Evolutionary conservation across 2,329 filamentous ascomycete genomes (phyloP).

Genomic region (Pseudocercospora eumusae): DNA sequence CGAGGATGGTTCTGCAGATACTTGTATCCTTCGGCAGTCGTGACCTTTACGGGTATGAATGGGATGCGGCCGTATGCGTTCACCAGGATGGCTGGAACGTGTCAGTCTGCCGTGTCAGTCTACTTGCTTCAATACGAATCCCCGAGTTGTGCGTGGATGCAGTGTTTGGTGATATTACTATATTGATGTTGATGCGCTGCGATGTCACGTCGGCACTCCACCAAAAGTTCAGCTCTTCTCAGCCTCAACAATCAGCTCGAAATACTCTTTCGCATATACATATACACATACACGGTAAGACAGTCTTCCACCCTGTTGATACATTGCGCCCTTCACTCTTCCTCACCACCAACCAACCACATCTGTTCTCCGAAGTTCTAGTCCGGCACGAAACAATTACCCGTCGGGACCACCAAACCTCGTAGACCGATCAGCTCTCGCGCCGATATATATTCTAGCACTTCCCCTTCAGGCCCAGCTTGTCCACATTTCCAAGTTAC

Average conservation of each 20-base stretch:
- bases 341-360: no score
- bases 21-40: neutral
- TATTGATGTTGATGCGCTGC: no score
- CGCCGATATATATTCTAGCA: neutral
- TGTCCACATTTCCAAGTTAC: no score
- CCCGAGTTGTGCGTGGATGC: no score
- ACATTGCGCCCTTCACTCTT: neutral
- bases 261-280: neutral
- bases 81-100: neutral
- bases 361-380: neutral
- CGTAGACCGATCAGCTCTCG: neutral
- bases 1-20: neutral
- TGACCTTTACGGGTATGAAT: neutral
- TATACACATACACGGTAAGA: neutral
- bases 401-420: neutral
- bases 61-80: neutral
- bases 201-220: constrained; percentile 8
- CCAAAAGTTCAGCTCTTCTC: neutral
- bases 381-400: neutral
- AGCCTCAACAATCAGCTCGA: constrained; percentile 7
- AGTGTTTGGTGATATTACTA: no score
- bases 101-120: no score
- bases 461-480: neutral
- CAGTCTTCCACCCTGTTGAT: neutral
- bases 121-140: no score